Percentiles rank a stretch among this genome's conserved stretches.
These are phyloP conservation scores for Paecilomyces fulvus DNA, from an alignment of 2,329 filamentous ascomycete species.

Conservation along the genomic window DNA sequence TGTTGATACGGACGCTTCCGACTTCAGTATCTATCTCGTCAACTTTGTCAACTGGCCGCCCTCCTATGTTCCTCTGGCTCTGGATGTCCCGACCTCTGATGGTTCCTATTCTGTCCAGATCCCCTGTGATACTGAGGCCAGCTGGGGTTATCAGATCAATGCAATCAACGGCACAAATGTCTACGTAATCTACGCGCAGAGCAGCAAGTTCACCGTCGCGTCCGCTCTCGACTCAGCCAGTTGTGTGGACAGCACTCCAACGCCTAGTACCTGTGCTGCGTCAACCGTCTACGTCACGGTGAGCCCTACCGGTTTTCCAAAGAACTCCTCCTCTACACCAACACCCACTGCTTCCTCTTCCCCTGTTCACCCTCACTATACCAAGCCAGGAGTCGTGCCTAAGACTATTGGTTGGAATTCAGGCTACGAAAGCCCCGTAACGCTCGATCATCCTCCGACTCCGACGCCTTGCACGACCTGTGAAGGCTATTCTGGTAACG, in stretches of 20 bases:
- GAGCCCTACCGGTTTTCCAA: slow-evolving; percentile 12
- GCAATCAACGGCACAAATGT: slow-evolving; percentile 41
- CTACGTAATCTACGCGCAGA: slow-evolving; percentile 38
- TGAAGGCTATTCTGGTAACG: not conserved
- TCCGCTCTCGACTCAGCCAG: slow-evolving; percentile 5
- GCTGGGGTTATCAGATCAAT: slow-evolving; percentile 37
- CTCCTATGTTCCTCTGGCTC: slow-evolving; percentile 29
- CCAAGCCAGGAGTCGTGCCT: slow-evolving; percentile 16
- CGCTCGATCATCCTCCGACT: slow-evolving; percentile 6
- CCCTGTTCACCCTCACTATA: slow-evolving; percentile 1
- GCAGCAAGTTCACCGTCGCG: slow-evolving; percentile 30
- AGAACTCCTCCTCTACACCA: slow-evolving; percentile 4
- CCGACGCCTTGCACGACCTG: not conserved
- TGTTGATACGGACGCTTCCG: slow-evolving; percentile 34
- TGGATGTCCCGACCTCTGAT: slow-evolving; percentile 24
- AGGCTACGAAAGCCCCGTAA: slow-evolving; percentile 18
- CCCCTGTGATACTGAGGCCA: slow-evolving; percentile 28
- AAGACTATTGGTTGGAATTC: slow-evolving; percentile 19
- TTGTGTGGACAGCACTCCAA: slow-evolving; percentile 19
- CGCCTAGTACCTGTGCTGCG: slow-evolving; percentile 8
- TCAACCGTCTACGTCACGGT: slow-evolving; percentile 14
- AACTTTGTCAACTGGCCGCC: slow-evolving; percentile 41
- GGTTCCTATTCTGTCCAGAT: slow-evolving; percentile 27
- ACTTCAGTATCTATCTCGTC: slow-evolving; percentile 36
- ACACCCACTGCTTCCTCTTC: slow-evolving; percentile 6